These are phyloP conservation scores for Cladosporium sp. DNA, from an alignment of 2,329 filamentous ascomycete genomes.

Conservation along the genomic window DNA sequence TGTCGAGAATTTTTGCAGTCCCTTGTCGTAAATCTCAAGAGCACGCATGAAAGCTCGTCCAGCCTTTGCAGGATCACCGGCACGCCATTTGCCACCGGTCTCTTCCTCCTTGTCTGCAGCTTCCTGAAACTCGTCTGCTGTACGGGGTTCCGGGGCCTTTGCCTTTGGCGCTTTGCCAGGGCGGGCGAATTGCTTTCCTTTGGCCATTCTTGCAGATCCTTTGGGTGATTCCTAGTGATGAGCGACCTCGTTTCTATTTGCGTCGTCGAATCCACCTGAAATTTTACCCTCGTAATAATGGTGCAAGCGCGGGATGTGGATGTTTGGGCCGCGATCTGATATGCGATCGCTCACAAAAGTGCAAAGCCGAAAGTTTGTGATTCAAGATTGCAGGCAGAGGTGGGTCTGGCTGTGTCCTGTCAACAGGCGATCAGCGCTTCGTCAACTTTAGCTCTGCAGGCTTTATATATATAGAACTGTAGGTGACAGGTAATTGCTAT, in stretches of 20 bases:
- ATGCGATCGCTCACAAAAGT: background rate
- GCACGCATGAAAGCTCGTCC: constrained; percentile 60
- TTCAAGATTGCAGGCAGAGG: background rate
- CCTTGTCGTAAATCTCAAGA: constrained; percentile 62
- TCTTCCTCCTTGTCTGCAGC: constrained; percentile 67
- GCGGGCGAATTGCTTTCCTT: constrained; percentile 27
- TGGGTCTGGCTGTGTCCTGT: background rate
- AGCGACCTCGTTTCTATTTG: background rate
- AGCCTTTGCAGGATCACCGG: constrained; percentile 64
- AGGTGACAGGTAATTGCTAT: no score
- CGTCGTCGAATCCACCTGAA: no score
- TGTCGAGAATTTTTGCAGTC: constrained; percentile 55
- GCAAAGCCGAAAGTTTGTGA: background rate
- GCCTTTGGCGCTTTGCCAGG: constrained; percentile 25
- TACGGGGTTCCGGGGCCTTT: constrained; percentile 49
- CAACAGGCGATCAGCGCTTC: background rate
- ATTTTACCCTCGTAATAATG: background rate
- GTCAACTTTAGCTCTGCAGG: no score
- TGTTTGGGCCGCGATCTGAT: background rate
- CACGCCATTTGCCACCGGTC: constrained; percentile 70
- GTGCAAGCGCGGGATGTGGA: background rate
- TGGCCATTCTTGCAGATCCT: constrained; percentile 20
- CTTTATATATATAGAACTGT: no score
- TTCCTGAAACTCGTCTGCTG: constrained; percentile 65
- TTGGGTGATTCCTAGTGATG: background rate